Evolutionary conservation across 2,329 filamentous ascomycete species (phyloP).

Genomic region (Monilinia laxa): DNA sequence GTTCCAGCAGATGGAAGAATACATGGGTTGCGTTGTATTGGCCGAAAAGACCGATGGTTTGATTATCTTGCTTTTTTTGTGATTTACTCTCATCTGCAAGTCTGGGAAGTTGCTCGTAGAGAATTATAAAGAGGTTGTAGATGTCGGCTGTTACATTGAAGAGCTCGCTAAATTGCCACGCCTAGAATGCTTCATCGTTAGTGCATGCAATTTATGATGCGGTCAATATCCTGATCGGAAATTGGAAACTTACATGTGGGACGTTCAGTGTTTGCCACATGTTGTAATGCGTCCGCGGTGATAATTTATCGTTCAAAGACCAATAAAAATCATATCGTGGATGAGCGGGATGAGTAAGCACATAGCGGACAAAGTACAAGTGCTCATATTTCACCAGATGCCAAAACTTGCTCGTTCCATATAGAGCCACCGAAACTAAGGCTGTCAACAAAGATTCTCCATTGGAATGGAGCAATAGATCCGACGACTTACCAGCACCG

Average conservation of each 20-base stretch:
- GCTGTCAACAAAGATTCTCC: background rate
- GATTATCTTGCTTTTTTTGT: background rate
- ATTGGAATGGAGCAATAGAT: background rate
- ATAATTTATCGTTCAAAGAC: background rate
- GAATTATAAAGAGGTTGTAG: constrained; percentile 5
- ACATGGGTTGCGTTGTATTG: constrained; percentile 10
- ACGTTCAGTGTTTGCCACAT: background rate
- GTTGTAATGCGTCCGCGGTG: background rate
- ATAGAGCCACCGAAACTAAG: constrained; percentile 5
- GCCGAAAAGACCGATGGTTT: background rate
- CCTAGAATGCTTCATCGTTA: background rate
- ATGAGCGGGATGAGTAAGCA: constrained; percentile 6
- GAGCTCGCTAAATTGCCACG: constrained; percentile 3
- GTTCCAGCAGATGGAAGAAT: background rate
- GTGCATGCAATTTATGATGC: background rate
- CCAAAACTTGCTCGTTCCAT: constrained; percentile 3
- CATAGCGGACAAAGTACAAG: constrained; percentile 2
- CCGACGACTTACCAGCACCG: background rate
- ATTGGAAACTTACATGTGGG: constrained; percentile 5
- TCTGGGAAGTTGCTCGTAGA: background rate
- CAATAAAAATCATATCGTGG: constrained; percentile 6
- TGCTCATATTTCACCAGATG: constrained; percentile 1
- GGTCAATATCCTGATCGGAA: too few relatives aligned
- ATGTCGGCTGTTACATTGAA: constrained; percentile 14
- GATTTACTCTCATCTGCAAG: background rate